phyloP scores from a whole-genome alignment of 2,329 filamentous ascomycete genomes.

The Neonectria magnoliae region DNA sequence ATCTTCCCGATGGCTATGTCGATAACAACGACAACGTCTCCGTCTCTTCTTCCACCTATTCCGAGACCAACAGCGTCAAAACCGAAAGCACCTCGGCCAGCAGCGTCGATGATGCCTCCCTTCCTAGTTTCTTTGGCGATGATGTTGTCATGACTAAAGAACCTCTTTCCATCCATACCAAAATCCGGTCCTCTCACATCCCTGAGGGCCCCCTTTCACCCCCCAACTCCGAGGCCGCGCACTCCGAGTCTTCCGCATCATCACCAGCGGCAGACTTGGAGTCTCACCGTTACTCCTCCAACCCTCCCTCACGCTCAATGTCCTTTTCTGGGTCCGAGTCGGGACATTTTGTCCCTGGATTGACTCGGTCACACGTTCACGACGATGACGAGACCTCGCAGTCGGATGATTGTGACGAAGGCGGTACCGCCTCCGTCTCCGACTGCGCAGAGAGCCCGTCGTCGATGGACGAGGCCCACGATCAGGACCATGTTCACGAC shows the following conservation, averaged over 20 bases:
- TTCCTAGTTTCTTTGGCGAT: slow-evolving; percentile 56
- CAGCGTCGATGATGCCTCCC: slow-evolving; percentile 51
- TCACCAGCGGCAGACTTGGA: slow-evolving; percentile 48
- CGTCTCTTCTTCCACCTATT: slow-evolving; percentile 50
- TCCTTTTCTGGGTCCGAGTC: slow-evolving; percentile 64
- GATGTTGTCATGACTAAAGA: slow-evolving; percentile 57
- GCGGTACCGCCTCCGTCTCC: slow-evolving; percentile 55
- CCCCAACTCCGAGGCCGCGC: slow-evolving; percentile 62
- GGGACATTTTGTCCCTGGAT: slow-evolving; percentile 49
- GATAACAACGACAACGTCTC: slow-evolving; percentile 51
- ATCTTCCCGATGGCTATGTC: slow-evolving; percentile 62
- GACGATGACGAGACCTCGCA: slow-evolving; percentile 58
- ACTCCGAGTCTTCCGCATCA: slow-evolving; percentile 55
- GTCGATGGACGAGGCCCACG: slow-evolving; percentile 46
- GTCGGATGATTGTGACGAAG: slow-evolving; percentile 55
- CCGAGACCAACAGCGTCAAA: slow-evolving; percentile 51
- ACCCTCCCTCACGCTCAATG: slow-evolving; percentile 58
- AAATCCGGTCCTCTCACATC: slow-evolving; percentile 33
- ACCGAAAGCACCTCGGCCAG: slow-evolving; percentile 52
- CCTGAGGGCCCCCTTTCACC: slow-evolving; percentile 48
- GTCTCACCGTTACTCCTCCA: slow-evolving; percentile 47
- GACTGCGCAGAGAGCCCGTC: slow-evolving; percentile 55
- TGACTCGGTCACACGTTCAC: slow-evolving; percentile 43
- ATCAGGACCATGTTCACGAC: slow-evolving; percentile 44
- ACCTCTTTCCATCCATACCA: slow-evolving; percentile 47